Percentiles rank a stretch among this genome's conserved stretches.
Evolutionary conservation across 2,329 filamentous ascomycete genomes (phyloP).

Genomic region (Monilinia laxa): DNA sequence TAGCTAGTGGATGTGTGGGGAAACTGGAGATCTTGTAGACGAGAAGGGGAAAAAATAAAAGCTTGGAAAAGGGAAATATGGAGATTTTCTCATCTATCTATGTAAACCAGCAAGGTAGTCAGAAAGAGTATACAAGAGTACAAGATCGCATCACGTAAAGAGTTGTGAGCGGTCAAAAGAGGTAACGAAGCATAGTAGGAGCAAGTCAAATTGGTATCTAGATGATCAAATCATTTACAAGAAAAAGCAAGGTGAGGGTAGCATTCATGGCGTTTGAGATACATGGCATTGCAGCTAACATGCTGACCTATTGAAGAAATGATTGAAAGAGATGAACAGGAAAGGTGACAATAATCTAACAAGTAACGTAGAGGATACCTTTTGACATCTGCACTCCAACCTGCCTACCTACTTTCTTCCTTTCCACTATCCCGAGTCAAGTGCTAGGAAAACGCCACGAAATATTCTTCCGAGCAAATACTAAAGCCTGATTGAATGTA

Average conservation of each 20-base stretch:
- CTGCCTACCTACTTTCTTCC: too few relatives aligned
- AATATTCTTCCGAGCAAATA: background rate
- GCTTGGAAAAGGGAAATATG: background rate
- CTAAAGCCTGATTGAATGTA: background rate
- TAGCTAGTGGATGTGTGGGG: slow-evolving; percentile 4
- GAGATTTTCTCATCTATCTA: slow-evolving; percentile 18
- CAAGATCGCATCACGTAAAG: background rate
- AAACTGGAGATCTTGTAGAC: slow-evolving; percentile 3
- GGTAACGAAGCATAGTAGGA: background rate
- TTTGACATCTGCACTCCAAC: background rate
- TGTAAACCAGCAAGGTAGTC: background rate
- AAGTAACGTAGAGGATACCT: background rate
- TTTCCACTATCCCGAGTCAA: slow-evolving; percentile 1
- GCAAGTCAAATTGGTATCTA: background rate
- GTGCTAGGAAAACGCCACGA: background rate
- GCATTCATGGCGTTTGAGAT: background rate
- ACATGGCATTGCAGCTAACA: background rate
- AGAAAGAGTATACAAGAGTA: background rate
- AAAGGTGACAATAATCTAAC: background rate
- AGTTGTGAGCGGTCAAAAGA: background rate
- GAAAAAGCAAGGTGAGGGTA: background rate
- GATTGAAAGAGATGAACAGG: background rate
- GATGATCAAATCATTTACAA: background rate
- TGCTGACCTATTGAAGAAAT: slow-evolving; percentile 4
- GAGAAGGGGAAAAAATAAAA: background rate